Percentiles rank a stretch among this genome's conserved stretches.
These are phyloP conservation scores for Zostera marina DNA, from an alignment of 116 monocot genomes.

Conservation along the genomic window DNA sequence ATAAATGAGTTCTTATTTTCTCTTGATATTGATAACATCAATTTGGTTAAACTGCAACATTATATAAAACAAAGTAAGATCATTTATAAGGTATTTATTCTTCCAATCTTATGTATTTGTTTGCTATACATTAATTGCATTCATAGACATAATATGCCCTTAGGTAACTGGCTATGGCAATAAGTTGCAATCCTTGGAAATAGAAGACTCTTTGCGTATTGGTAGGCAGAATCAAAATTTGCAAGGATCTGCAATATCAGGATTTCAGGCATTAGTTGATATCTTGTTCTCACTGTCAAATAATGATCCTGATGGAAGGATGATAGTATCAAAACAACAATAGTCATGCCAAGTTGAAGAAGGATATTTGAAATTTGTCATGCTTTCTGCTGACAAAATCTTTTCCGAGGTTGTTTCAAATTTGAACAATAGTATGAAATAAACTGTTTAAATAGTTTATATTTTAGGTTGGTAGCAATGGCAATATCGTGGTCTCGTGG, in stretches of 20 bases:
- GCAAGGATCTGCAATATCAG: slow-evolving; percentile 51
- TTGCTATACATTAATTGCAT: background rate
- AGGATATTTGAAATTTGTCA: slow-evolving; percentile 73
- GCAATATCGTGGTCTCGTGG: too few species aligned
- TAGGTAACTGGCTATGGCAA: slow-evolving; percentile 82
- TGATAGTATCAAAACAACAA: slow-evolving; percentile 51
- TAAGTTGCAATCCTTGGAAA: slow-evolving; percentile 18
- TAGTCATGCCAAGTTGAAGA: slow-evolving; percentile 21
- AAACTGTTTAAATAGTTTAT: background rate
- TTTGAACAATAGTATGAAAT: background rate
- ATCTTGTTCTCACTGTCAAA: slow-evolving; percentile 63
- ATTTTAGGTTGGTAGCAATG: background rate
- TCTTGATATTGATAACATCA: slow-evolving; percentile 96
- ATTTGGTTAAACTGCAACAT: slow-evolving; percentile 65
- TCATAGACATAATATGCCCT: slow-evolving; percentile 1
- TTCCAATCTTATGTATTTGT: background rate
- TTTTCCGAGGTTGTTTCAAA: slow-evolving; percentile 64
- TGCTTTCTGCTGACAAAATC: slow-evolving; percentile 85
- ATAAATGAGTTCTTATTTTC: slow-evolving; percentile 94
- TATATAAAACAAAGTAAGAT: slow-evolving; percentile 88
- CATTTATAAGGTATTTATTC: slow-evolving; percentile 63
- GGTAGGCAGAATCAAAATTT: slow-evolving; percentile 10
- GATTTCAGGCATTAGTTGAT: slow-evolving; percentile 67
- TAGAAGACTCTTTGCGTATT: slow-evolving; percentile 2
- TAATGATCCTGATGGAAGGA: slow-evolving; percentile 70